Base-by-base conservation (phyloP, 805 yeast species). In the Nakazawaea ernobii region DNA sequence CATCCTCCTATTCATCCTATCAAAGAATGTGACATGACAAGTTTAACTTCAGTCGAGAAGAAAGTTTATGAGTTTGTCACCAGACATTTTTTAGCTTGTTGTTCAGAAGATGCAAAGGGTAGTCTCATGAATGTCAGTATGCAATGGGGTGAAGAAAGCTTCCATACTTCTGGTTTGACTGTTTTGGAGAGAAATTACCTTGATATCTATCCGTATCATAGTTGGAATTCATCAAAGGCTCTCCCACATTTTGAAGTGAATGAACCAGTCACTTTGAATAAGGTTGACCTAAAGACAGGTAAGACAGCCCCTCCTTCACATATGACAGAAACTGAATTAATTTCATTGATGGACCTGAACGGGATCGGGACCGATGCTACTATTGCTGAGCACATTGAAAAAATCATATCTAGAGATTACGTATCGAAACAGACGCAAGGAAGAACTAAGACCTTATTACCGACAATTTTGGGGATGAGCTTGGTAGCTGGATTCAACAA, bases 351-450 rank as follows among this genome's bases (percentile, higher is more conserved):
- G 99, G 98, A 95, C 68, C 86, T 82, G 9, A 94, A 94, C 63
- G 98, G 98, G 0, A 94, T 94, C 39, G 99, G 99, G 2, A 94
- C 99, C 0, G 99, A 94, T 69, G 99, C 99, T 0, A 94, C 99
- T 0, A 95, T 94, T 65, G 99, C 98, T 0, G 99, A 94, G 38
- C 99, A 94, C 64, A 94, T 94, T 35, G 90, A 86, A 49, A 91
- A 86, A 59, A 81, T 94, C 38, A 66, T 76, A 28, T 62, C 63
- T 9, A 67, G 99, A 45, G 79, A 80, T 15, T 95, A 91, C 57
- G 77, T 87, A 4, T 66, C 63, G 14, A 80, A 74, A 53, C 54
- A 53, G 14, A 66, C 61, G 45, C 67, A 63, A 39, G 59, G 66
- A 6, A 37, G 70, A 40, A 53, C 53, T 5, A 66, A 66, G 39